These are phyloP conservation scores for Ceratobasidium sp. DNA, from an alignment of 1,284 basidiomycete genomes.

Conservation along the genomic window DNA sequence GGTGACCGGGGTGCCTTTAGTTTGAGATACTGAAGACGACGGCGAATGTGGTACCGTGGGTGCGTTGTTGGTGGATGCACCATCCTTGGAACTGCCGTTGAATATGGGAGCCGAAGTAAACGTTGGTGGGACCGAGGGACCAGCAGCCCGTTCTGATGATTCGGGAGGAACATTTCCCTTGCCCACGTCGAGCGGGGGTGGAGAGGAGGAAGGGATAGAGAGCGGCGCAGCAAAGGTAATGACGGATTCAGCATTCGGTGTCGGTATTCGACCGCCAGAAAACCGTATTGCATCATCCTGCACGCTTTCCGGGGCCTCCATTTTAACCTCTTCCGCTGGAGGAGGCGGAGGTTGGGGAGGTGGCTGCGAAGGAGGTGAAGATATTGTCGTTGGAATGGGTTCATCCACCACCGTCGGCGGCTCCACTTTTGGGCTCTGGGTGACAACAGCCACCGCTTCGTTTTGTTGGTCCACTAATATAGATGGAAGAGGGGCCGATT, in stretches of 20 bases:
- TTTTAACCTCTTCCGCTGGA: conserved; percentile 4
- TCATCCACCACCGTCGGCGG: conserved; percentile 4
- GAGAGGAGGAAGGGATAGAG: conserved; percentile 22
- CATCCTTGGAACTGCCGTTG: not conserved
- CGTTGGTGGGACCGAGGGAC: not conserved
- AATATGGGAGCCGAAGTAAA: conserved; percentile 29
- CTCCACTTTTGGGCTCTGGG: conserved; percentile 5
- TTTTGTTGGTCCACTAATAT: conserved; percentile 3
- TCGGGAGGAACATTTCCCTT: not conserved
- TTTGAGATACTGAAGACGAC: not conserved
- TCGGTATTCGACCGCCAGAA: conserved; percentile 23
- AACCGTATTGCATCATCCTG: conserved; percentile 16
- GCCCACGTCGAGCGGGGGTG: not conserved
- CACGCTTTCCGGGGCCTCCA: not conserved
- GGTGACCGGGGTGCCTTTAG: conserved; percentile 1
- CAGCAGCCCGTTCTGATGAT: not conserved
- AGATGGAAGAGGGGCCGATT: conserved; percentile 5
- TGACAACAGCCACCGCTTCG: not conserved
- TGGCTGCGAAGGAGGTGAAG: conserved; percentile 45
- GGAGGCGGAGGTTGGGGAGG: conserved; percentile 48
- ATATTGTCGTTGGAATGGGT: conserved; percentile 3
- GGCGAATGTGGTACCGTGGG: not conserved
- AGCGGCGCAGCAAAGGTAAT: conserved; percentile 8
- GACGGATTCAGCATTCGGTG: conserved; percentile 15
- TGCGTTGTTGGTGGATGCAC: not conserved